Conservation (phyloP, 1,284 basidiomycete species). For the Paramarasmius palmivorus region DNA sequence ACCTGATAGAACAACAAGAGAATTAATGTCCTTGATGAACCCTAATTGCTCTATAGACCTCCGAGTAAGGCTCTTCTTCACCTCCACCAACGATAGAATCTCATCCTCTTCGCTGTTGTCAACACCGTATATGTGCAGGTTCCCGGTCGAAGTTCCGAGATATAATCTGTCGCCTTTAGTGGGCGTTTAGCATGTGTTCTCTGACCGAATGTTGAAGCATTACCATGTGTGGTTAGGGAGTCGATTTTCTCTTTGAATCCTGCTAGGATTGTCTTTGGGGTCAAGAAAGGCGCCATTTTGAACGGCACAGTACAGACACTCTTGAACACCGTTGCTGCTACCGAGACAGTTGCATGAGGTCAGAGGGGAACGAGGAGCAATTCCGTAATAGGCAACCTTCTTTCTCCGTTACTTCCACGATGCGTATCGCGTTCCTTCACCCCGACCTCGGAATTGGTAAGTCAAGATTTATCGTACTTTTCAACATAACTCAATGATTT, state of each 20-base stretch:
- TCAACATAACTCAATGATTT: slow-evolving; percentile 13
- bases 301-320: background rate
- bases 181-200: background rate
- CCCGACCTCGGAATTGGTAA: slow-evolving; percentile 94
- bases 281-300: slow-evolving; percentile 46
- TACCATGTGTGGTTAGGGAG: slow-evolving; percentile 37
- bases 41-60: slow-evolving; percentile 86
- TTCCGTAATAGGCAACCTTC: too few relatives aligned
- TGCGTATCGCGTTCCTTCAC: slow-evolving; percentile 84
- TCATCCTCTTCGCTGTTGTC: slow-evolving; percentile 28
- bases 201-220: background rate
- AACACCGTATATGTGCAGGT: slow-evolving; percentile 13
- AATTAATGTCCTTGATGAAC: slow-evolving; percentile 81
- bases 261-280: slow-evolving; percentile 36
- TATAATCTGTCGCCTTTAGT: slow-evolving; percentile 13
- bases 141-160: slow-evolving; percentile 13
- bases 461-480: slow-evolving; percentile 6
- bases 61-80: slow-evolving; percentile 64
- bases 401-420: background rate
- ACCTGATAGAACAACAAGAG: slow-evolving; percentile 84
- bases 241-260: slow-evolving; percentile 52
- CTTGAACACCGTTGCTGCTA: background rate
- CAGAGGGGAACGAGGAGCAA: background rate
- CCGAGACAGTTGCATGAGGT: background rate
- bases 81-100: slow-evolving; percentile 56